Evolutionary conservation across 2,329 filamentous ascomycete genomes (phyloP).

Genomic region (Aspergillus pseudoglaucus): DNA sequence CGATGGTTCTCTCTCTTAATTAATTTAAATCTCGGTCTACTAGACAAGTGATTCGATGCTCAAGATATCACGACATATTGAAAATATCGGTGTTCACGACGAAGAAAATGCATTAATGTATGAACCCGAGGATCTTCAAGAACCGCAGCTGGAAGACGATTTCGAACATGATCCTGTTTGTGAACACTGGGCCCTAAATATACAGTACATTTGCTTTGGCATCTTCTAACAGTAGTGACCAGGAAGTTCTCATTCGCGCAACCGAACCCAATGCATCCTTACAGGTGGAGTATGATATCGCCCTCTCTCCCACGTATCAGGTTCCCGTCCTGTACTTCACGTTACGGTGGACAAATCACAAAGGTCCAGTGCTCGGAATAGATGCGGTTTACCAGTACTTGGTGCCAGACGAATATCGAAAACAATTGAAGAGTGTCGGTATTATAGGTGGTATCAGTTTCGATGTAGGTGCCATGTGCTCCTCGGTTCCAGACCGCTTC

Average conservation of each 20-base stretch:
- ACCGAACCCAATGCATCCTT: slow-evolving; percentile 29
- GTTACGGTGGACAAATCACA: slow-evolving; percentile 52
- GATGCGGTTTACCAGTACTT: slow-evolving; percentile 65
- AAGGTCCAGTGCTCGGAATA: slow-evolving; percentile 51
- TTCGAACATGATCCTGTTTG: slow-evolving; percentile 25
- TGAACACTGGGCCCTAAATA: slow-evolving; percentile 6
- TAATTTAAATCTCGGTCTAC: slow-evolving; percentile 4
- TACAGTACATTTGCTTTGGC: slow-evolving; percentile 3
- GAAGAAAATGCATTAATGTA: slow-evolving; percentile 6
- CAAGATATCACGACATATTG: slow-evolving; percentile 23
- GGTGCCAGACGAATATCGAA: slow-evolving; percentile 61
- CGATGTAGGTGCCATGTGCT: slow-evolving; percentile 54
- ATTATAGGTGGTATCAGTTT: slow-evolving; percentile 68
- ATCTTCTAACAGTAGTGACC: slow-evolving; percentile 26
- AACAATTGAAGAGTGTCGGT: slow-evolving; percentile 54
- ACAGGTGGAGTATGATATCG: slow-evolving; percentile 64
- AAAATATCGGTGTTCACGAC: slow-evolving; percentile 4
- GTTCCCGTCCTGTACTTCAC: slow-evolving; percentile 72
- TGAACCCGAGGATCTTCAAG: slow-evolving; percentile 9
- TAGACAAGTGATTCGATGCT: slow-evolving; percentile 22
- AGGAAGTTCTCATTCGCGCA: slow-evolving; percentile 38
- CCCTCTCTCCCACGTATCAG: slow-evolving; percentile 67
- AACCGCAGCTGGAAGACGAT: slow-evolving; percentile 18
- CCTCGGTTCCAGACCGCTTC: slow-evolving; percentile 16
- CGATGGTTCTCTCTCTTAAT: neutral